phyloP scores from a whole-genome alignment of 495 filamentous ascomycete genomes.

The Trichoderma virens region DNA sequence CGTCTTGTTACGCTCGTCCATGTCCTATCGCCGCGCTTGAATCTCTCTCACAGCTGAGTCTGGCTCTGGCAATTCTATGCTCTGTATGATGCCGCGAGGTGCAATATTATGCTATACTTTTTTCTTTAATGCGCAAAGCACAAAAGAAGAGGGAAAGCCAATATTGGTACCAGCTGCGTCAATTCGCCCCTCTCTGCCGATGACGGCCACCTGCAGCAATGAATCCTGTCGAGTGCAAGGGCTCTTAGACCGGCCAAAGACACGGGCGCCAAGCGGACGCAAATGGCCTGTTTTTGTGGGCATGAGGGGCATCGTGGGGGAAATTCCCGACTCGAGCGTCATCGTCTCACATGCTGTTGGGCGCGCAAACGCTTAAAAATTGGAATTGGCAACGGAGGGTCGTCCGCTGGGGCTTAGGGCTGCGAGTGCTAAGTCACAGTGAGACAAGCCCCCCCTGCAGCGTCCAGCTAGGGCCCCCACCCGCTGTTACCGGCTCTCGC shows the following conservation, averaged over 20 bases:
- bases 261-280: conserved; percentile 7
- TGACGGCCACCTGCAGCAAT: neutral
- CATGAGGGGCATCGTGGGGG: conserved; percentile 8
- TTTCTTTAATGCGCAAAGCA: too few relatives aligned
- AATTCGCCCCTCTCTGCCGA: neutral
- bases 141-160: neutral
- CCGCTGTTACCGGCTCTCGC: neutral
- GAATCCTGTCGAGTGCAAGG: neutral
- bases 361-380: conserved; percentile 6
- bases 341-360: conserved; percentile 9
- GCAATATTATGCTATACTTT: too few relatives aligned
- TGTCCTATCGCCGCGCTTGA: too few relatives aligned
- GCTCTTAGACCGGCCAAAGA: neutral
- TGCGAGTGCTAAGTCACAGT: conserved; percentile 2
- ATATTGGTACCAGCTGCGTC: neutral
- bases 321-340: conserved; percentile 4
- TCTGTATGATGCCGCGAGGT: too few relatives aligned
- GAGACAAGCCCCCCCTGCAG: conserved; percentile 4
- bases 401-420: neutral
- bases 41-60: too few relatives aligned
- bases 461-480: neutral
- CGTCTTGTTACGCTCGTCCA: too few relatives aligned
- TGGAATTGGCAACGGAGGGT: neutral
- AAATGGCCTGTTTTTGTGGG: neutral
- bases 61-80: too few relatives aligned